These are phyloP conservation scores for Lasiosphaeria miniovina DNA, from an alignment of 495 filamentous ascomycete species.

Conservation along the genomic window DNA sequence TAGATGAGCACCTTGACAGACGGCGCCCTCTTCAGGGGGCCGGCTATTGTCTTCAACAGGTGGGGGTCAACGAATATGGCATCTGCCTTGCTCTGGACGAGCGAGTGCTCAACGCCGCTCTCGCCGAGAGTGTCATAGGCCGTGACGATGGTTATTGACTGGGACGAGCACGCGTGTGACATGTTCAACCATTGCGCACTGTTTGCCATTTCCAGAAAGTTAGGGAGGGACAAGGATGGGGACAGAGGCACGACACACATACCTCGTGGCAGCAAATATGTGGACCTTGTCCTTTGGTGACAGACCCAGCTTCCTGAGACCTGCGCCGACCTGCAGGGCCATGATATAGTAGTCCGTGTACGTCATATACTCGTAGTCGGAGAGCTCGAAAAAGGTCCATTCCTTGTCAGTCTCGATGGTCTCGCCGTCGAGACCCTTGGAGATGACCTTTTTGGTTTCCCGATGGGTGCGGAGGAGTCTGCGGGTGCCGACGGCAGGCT, in stretches of 20 bases:
- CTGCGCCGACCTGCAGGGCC: conserved; percentile 52
- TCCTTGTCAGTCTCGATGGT: conserved; percentile 60
- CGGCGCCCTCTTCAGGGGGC: conserved; percentile 41
- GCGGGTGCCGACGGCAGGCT: conserved; percentile 56
- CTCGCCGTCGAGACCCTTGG: conserved; percentile 64
- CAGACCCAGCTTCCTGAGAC: conserved; percentile 57
- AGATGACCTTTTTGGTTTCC: conserved; percentile 60
- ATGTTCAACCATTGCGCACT: conserved; percentile 48
- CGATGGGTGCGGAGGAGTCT: conserved; percentile 56
- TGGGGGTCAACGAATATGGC: conserved; percentile 62
- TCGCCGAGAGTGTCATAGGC: conserved; percentile 76
- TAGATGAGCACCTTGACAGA: conserved; percentile 45
- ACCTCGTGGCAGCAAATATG: conserved; percentile 57
- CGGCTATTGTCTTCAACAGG: conserved; percentile 48
- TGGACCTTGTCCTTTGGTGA: conserved; percentile 49
- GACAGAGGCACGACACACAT: conserved; percentile 1
- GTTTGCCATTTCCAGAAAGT: conserved; percentile 14
- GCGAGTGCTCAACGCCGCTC: conserved; percentile 58
- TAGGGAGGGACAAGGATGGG: conserved; percentile 11
- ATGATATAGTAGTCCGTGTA: conserved; percentile 59
- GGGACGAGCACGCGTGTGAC: conserved; percentile 73
- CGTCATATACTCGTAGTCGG: conserved; percentile 56
- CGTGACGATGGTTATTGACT: conserved; percentile 92
- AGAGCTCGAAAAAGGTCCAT: conserved; percentile 66
- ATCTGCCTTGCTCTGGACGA: conserved; percentile 56